Evolutionary conservation across 768 basidiomycete species (phyloP), one percentile per base, ranked within the genome.

Genomic region (Boletus insuetus): DNA sequence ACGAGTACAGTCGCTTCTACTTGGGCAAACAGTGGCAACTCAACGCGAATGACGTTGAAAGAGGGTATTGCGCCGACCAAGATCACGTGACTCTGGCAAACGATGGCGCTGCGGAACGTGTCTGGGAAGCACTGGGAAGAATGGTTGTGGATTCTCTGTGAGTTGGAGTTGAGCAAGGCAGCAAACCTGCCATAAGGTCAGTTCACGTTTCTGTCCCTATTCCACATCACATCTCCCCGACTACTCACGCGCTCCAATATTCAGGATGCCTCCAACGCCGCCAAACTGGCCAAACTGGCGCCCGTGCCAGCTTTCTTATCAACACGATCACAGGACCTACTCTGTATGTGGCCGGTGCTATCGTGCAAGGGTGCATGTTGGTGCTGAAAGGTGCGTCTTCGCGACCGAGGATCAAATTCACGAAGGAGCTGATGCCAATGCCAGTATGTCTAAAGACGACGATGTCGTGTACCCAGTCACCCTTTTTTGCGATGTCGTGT

Each of bases 241-340:
- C 22, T 19, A 20, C 56, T 51, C 26, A 54, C 52, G 24, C 43
- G 16, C 26, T 16, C n/a, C 40, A 26, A 46, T 47, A 22, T 22
- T 16, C 44, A 67, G 66, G 61, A 67, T 58, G 48, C 61, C 56
- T 69, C 68, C 59, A 69, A 69, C 56, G 56, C 70, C 55, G 59
- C 70, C 53, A 19, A 14, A 69, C 68, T 53, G 69, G 67, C 9
- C 66, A 69, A 56, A 70, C 69, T 2, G 67, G 68, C 45, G 53
- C 63, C 47, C 73, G 73, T 24, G 75, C 71, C 53, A 79, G 77
- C 57, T 75, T 74, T 11, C 59, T 78, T 39, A 60, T 77, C 56
- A 79, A 78, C 59, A 64, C 75, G 65, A 59, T 77, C 51, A 63
- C 58, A 5, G 55, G 59, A 22, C 22, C 68, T 19, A 68, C 58